Base-by-base conservation (phyloP, 2,329 filamentous ascomycete species). In the Rosellinia necatrix region DNA sequence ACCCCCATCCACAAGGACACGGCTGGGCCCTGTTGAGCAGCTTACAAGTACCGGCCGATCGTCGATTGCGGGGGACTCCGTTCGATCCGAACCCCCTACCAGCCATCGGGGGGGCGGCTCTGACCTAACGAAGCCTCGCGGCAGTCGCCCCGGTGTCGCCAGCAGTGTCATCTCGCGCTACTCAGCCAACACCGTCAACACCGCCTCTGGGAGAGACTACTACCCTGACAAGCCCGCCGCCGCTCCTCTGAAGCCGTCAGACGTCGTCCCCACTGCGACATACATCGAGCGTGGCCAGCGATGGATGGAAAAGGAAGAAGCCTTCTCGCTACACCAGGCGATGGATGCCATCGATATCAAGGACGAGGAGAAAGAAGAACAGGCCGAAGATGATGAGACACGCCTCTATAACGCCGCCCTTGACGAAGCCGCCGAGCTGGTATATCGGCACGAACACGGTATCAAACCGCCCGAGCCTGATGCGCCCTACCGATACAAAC, bases 271-370 rank as follows among this genome's bases (percentile, higher is more conserved):
- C 6, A 89, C 81, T 57, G 78, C 84, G 38, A 84, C 82, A 6
- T 92, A 92, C 70, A 86, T 90, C 53, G 89, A 92, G 71, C 82
- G 85, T 53, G 88, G 87, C 15, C 83, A 86, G 68, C 78, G 89
- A 64, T 91, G 88, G 87, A 89, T 90, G 83, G 89, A 92, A 71
- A 90, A 89, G 70, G 88, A 91, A 68, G 89, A 92, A 72, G 87
- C 84, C 3, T 80, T 81, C 30, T 88, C 88, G 17, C 73, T 92
- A 56, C 82, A 87, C 15, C 81, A 85, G 58, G 89, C 89, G 9
- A 84, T 92, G 79, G 84, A 91, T 63, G 86, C 90, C 65, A 83
- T 92, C 81, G 83, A 89, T 56, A 61, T 89, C 25, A 65, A 67
- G 25, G 58, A 65, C 21, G 56, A 54, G n/a, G 46, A 60, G n/a